phyloP scores from a whole-genome alignment of 805 yeast genomes.

The Candida oleophila region DNA sequence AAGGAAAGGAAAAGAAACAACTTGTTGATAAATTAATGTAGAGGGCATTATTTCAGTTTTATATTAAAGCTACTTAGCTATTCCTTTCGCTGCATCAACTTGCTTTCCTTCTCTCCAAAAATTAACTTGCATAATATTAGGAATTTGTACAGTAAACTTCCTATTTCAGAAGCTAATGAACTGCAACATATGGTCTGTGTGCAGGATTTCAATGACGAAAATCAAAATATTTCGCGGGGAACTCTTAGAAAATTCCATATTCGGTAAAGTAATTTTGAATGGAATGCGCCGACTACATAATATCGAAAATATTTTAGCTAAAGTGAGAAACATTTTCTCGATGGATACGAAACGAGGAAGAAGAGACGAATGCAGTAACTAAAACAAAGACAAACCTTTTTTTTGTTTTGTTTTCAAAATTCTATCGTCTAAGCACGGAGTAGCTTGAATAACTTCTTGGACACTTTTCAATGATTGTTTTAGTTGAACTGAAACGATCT shows the following conservation, averaged over 20 bases:
- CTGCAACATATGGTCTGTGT: neutral
- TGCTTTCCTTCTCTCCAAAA: neutral
- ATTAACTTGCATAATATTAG: neutral
- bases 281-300: neutral
- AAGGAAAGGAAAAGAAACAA: neutral
- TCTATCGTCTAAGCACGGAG: neutral
- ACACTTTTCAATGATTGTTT: neutral
- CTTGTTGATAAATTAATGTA: too few species aligned
- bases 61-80: neutral
- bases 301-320: neutral
- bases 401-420: neutral
- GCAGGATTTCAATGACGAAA: neutral
- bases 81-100: neutral
- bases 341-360: neutral
- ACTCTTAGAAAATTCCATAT: neutral
- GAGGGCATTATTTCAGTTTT: conserved; percentile 2
- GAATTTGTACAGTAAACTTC: neutral
- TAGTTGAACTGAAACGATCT: too few species aligned
- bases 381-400: too few species aligned
- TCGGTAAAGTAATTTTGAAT: neutral
- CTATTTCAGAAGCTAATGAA: conserved; percentile 1
- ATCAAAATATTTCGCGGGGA: conserved; percentile 1
- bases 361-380: neutral
- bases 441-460: neutral
- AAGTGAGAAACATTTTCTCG: neutral